Evolutionary conservation across 768 basidiomycete species (phyloP).

Genomic region (Imleria badia): DNA sequence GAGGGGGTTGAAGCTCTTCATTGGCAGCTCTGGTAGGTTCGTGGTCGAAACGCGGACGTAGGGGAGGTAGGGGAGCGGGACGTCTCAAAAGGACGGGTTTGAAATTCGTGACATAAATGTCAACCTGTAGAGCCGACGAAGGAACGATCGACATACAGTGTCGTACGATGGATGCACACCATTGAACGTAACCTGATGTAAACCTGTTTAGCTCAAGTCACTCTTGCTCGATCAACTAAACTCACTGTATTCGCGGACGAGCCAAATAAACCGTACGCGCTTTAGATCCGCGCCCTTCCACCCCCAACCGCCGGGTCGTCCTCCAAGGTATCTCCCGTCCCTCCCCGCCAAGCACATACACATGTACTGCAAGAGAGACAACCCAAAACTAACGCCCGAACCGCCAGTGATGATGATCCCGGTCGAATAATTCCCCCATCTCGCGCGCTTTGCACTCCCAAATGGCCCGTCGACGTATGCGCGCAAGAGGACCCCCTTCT

Average conservation of each 20-base stretch:
- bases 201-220: neutral
- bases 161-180: conserved; percentile 69
- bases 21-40: neutral
- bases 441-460: conserved; percentile 58
- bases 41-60: conserved; percentile 16
- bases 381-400: conserved; percentile 71
- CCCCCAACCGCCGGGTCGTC: conserved; percentile 44
- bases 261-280: conserved; percentile 74
- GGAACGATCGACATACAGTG: conserved; percentile 58
- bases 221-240: conserved; percentile 4
- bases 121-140: conserved; percentile 50
- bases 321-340: conserved; percentile 49
- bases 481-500: conserved; percentile 50
- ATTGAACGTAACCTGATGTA: conserved; percentile 64
- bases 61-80: conserved; percentile 2
- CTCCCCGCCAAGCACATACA: conserved; percentile 57
- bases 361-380: conserved; percentile 63
- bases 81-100: conserved; percentile 27
- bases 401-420: conserved; percentile 69
- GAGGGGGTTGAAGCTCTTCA: conserved; percentile 38
- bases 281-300: conserved; percentile 40
- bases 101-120: conserved; percentile 73
- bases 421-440: conserved; percentile 59
- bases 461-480: conserved; percentile 68
- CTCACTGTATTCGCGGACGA: conserved; percentile 73